Evolutionary conservation across 139 green algal species (phyloP), one percentile per base, ranked within the genome.

Genomic region (Coelastrella sp.): DNA sequence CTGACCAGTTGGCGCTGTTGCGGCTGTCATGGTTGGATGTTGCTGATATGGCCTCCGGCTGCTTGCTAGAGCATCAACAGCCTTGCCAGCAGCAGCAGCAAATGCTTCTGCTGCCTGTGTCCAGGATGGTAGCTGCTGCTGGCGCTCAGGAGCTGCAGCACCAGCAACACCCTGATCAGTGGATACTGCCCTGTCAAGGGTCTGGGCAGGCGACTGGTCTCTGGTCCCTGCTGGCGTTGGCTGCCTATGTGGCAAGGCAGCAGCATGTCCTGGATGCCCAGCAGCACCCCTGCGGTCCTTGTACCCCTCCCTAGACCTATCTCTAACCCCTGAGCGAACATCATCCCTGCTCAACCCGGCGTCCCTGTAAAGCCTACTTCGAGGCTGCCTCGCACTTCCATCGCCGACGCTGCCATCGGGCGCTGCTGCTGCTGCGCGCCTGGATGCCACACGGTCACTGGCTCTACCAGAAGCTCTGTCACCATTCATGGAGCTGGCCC

Each of bases 371-470:
- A 3, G 35, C 35, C 35, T 49, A 49, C 63, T 17, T 58, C 60
- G 56, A 27, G 12, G 83, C 35, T 70, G 63, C 63, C 68, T 49
- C 15, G 56, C 49, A 57, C 84, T 56, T 1, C 49, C 19, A 6
- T 8, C 68, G 17, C 24, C 17, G 24, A 8, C 17, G 24, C 68
- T 24, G 49, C 65, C 24, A 19, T 25, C 61, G 75, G n/a, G 27
- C 83, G 84, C 56, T 82, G 68, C 68, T 63, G 85, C 85, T 83
- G 70, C 70, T 84, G 70, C n/a, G n/a, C 49, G 56, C 11, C n/a
- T 56, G 9, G 20, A 49, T 24, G 49, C 35, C 6, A 65, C n/a
- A 22, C 78, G 78, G 49, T 83, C 6, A 11, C 35, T 49, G 35
- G 35, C 35, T 49, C 35, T 49, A 49, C 22, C 75, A 49, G 25